Conservation (phyloP, 169 alveolate species). For the Perkinsus olseni region DNA sequence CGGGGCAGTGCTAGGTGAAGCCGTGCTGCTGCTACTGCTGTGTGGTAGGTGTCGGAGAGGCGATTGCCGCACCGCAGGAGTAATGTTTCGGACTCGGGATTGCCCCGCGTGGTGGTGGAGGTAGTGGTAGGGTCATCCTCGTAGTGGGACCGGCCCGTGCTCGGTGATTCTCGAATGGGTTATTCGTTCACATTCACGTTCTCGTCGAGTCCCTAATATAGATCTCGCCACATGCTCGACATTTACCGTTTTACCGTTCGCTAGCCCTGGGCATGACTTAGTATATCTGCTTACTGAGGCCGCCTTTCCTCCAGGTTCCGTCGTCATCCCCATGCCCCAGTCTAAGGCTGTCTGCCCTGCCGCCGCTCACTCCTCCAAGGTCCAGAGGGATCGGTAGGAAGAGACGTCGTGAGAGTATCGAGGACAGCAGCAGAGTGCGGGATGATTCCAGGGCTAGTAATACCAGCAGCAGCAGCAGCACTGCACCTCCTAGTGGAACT, state of each 20-base stretch:
- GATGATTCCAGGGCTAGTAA: background rate
- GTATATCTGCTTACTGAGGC: too few relatives aligned
- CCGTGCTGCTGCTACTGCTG: background rate
- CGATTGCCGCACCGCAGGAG: background rate
- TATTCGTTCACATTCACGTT: too few relatives aligned
- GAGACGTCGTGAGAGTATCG: background rate
- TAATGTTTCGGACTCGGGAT: background rate
- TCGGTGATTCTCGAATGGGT: too few relatives aligned
- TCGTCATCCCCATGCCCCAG: background rate
- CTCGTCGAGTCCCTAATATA: too few relatives aligned
- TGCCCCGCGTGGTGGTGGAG: background rate
- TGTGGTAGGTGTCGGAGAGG: background rate
- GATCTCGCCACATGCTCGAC: too few relatives aligned
- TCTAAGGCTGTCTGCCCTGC: background rate
- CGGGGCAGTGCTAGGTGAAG: background rate
- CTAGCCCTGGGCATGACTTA: too few relatives aligned
- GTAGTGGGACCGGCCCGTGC: too few relatives aligned
- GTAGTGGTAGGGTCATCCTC: background rate
- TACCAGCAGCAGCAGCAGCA: background rate
- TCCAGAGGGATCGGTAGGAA: background rate
- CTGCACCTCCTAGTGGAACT: background rate
- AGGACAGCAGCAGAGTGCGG: background rate
- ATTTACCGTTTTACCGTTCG: too few relatives aligned
- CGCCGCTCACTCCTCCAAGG: background rate
- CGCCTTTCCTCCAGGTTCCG: background rate